Evolutionary conservation across 2,329 filamentous ascomycete genomes (phyloP).

Genomic region (Sporothrix luriei): DNA sequence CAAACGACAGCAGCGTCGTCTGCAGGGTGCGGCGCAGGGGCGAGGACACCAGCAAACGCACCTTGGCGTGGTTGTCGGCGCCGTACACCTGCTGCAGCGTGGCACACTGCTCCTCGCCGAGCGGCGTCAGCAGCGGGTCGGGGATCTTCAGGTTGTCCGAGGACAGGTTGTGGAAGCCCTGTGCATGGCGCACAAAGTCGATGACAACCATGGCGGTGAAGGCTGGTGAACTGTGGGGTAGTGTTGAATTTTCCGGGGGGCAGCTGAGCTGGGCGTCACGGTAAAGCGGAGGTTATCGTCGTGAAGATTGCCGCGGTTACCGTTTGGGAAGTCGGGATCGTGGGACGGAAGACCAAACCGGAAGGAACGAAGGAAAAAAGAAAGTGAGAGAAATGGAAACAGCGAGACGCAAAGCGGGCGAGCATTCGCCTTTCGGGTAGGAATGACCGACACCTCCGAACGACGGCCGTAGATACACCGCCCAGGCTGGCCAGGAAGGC

Average conservation of each 20-base stretch:
- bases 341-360: not conserved
- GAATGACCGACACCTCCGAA: constrained; percentile 25
- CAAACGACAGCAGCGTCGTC: constrained; percentile 73
- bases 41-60: constrained; percentile 75
- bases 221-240: not conserved
- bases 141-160: constrained; percentile 68
- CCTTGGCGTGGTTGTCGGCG: constrained; percentile 54
- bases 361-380: not conserved
- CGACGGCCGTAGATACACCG: constrained; percentile 16
- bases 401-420: not conserved
- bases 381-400: not conserved
- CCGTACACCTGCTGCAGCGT: constrained; percentile 65
- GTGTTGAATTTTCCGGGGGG: not conserved
- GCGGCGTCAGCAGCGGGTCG: constrained; percentile 77
- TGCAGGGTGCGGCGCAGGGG: constrained; percentile 80
- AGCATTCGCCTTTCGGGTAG: constrained; percentile 4
- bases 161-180: constrained; percentile 80
- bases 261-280: not conserved
- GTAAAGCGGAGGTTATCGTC: not conserved
- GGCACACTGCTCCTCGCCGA: constrained; percentile 75
- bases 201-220: constrained; percentile 42
- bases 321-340: not conserved
- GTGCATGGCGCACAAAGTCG: constrained; percentile 71
- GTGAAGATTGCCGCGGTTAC: not conserved
- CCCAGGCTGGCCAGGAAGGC: constrained; percentile 5